Percentiles rank a stretch among this genome's conserved stretches.
These are phyloP conservation scores for Lentinus polychrous DNA, from an alignment of 1,284 basidiomycete species.

Conservation along the genomic window DNA sequence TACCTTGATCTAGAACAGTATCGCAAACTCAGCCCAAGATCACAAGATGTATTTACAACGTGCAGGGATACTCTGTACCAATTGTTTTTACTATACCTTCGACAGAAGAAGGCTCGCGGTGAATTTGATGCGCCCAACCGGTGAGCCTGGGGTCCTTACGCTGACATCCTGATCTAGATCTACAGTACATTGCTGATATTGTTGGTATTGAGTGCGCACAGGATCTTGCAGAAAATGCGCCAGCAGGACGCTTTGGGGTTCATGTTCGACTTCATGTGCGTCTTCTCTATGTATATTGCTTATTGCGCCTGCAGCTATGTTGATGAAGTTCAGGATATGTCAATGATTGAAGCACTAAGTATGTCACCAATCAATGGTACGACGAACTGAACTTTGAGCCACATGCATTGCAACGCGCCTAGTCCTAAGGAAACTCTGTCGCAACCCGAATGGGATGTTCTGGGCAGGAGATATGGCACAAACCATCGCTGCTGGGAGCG, in stretches of 20 bases:
- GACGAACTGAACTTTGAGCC: not conserved
- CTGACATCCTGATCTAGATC: too few species aligned
- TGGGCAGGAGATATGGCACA: constrained; percentile 80
- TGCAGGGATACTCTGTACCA: constrained; percentile 38
- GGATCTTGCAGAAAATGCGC: too few species aligned
- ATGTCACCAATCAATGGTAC: constrained; percentile 1
- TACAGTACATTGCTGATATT: too few species aligned
- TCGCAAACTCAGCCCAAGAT: constrained; percentile 33
- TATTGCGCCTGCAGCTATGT: constrained; percentile 44
- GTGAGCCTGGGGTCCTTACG: constrained; percentile 27
- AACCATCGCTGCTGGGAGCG: constrained; percentile 64
- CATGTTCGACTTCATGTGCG: constrained; percentile 53
- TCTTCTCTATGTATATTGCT: not conserved
- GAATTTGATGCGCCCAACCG: constrained; percentile 53
- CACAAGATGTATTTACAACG: constrained; percentile 40
- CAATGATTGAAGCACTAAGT: constrained; percentile 61
- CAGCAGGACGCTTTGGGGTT: constrained; percentile 28
- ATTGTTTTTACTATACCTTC: constrained; percentile 44
- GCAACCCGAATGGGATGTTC: constrained; percentile 60
- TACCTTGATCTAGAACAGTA: constrained; percentile 38
- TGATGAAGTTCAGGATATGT: constrained; percentile 69
- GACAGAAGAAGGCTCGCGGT: constrained; percentile 32
- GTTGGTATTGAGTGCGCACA: too few species aligned
- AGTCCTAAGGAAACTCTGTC: constrained; percentile 57
- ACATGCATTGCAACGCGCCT: too few species aligned